phyloP scores from a whole-genome alignment of 345 rosid genomes.

The Acer negundo region DNA sequence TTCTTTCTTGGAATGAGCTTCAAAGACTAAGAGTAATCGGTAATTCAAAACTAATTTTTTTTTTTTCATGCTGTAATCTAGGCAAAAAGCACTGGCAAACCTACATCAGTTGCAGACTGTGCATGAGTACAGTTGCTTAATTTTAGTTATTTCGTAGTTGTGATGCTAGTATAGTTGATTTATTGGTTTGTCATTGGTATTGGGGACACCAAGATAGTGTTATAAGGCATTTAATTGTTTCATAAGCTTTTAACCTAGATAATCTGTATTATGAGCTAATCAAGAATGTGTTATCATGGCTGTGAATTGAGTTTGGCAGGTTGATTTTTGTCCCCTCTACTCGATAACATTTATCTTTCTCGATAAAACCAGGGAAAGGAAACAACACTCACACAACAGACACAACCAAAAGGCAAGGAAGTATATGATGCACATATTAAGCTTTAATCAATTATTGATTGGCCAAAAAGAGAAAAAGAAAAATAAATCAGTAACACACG shows the following conservation, averaged over 20 bases:
- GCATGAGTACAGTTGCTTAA: slow-evolving; percentile 42
- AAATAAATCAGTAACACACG: too few species aligned
- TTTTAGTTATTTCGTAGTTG: neutral
- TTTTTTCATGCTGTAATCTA: slow-evolving; percentile 59
- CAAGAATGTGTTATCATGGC: slow-evolving; percentile 3
- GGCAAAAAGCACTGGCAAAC: slow-evolving; percentile 83
- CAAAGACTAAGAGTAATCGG: too few species aligned
- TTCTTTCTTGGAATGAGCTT: too few species aligned
- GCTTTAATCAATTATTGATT: too few species aligned
- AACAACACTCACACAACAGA: too few species aligned
- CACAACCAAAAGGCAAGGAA: too few species aligned
- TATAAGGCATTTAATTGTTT: slow-evolving; percentile 12
- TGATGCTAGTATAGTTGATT: slow-evolving; percentile 19
- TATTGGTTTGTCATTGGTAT: neutral
- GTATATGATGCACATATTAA: too few species aligned
- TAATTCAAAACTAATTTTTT: too few species aligned
- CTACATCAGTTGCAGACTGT: slow-evolving; percentile 76
- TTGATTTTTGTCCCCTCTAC: neutral
- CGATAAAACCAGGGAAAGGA: too few species aligned
- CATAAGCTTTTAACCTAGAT: neutral
- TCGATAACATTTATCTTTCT: neutral
- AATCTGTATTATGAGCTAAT: neutral
- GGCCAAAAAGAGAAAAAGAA: too few species aligned
- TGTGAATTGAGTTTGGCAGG: slow-evolving; percentile 1
- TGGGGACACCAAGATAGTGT: slow-evolving; percentile 15